These are phyloP conservation scores for Peronospora belbahrii DNA, from an alignment of 352 stramenopile species.

Conservation along the genomic window DNA sequence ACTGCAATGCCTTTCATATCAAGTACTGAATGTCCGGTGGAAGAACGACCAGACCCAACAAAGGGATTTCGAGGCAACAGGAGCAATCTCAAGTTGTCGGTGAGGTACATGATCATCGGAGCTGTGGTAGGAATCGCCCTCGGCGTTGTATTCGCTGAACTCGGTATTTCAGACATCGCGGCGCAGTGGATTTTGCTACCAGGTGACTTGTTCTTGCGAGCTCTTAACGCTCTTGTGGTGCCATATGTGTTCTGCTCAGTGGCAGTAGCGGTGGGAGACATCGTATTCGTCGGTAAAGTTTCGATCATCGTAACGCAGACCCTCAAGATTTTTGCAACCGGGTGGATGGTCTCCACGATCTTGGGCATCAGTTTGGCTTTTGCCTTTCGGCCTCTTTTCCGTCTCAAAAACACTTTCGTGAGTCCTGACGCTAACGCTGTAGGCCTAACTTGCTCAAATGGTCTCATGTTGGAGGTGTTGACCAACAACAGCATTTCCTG, in stretches of 20 bases:
- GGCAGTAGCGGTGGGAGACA: slow-evolving; percentile 63
- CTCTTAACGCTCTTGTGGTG: slow-evolving; percentile 68
- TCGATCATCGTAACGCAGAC: slow-evolving; percentile 62
- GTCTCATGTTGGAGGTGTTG: slow-evolving; percentile 24
- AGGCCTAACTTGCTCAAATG: slow-evolving; percentile 44
- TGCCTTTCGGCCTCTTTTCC: slow-evolving; percentile 51
- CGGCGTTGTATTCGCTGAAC: slow-evolving; percentile 35
- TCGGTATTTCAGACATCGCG: slow-evolving; percentile 35
- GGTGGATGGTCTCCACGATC: slow-evolving; percentile 41
- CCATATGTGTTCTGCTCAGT: slow-evolving; percentile 80
- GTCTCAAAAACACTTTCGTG: slow-evolving; percentile 13
- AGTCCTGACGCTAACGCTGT: slow-evolving; percentile 29
- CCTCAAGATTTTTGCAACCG: slow-evolving; percentile 46
- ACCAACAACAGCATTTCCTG: slow-evolving; percentile 28
- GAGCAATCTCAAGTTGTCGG: slow-evolving; percentile 42
- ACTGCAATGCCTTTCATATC: slow-evolving; percentile 30
- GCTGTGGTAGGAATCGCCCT: slow-evolving; percentile 41
- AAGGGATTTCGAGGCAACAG: slow-evolving; percentile 29
- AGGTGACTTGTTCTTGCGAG: slow-evolving; percentile 66
- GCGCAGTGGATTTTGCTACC: slow-evolving; percentile 61
- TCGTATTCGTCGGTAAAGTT: slow-evolving; percentile 68
- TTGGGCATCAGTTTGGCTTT: slow-evolving; percentile 53
- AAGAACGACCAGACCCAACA: slow-evolving; percentile 17
- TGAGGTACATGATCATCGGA: slow-evolving; percentile 45
- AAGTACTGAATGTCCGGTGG: slow-evolving; percentile 16